Evolutionary conservation across 805 yeast genomes (phyloP).

Genomic region (Kluyveromyces siamensis): DNA sequence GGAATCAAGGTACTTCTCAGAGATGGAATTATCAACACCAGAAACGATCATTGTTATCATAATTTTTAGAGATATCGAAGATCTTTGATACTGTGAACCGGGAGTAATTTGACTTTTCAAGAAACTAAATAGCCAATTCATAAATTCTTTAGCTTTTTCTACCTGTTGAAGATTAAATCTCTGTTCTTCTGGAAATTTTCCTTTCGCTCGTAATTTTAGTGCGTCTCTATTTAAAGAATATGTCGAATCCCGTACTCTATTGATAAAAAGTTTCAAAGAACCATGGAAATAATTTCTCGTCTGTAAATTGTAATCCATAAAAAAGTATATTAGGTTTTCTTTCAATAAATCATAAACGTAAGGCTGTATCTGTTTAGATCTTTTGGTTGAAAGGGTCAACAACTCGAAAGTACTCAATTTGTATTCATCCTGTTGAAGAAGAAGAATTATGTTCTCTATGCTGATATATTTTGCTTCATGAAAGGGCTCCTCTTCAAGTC

Average conservation of each 20-base stretch:
- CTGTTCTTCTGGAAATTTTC: constrained; percentile 34
- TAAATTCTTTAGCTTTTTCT: constrained; percentile 30
- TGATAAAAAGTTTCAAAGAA: constrained; percentile 49
- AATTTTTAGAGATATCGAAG: constrained; percentile 41
- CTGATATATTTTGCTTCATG: constrained; percentile 30
- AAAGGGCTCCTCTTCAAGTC: constrained; percentile 44
- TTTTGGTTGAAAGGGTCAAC: constrained; percentile 51
- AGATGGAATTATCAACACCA: constrained; percentile 45
- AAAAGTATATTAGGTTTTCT: constrained; percentile 38
- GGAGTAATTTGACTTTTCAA: constrained; percentile 38
- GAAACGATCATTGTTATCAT: constrained; percentile 39
- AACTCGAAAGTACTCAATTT: constrained; percentile 53
- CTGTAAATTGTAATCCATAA: constrained; percentile 61
- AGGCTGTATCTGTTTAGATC: constrained; percentile 46
- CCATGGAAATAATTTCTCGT: constrained; percentile 59
- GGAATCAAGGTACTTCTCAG: constrained; percentile 29
- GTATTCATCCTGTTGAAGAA: constrained; percentile 38
- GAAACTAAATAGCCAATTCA: constrained; percentile 31
- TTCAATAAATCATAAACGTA: constrained; percentile 37
- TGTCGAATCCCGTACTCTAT: constrained; percentile 60
- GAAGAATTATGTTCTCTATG: constrained; percentile 21
- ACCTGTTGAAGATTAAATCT: constrained; percentile 23
- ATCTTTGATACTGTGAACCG: constrained; percentile 47
- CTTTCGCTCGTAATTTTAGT: constrained; percentile 30
- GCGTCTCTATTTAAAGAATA: constrained; percentile 48